phyloP scores from a whole-genome alignment of 2,329 filamentous ascomycete species.

The Boeremia lycopersici region DNA sequence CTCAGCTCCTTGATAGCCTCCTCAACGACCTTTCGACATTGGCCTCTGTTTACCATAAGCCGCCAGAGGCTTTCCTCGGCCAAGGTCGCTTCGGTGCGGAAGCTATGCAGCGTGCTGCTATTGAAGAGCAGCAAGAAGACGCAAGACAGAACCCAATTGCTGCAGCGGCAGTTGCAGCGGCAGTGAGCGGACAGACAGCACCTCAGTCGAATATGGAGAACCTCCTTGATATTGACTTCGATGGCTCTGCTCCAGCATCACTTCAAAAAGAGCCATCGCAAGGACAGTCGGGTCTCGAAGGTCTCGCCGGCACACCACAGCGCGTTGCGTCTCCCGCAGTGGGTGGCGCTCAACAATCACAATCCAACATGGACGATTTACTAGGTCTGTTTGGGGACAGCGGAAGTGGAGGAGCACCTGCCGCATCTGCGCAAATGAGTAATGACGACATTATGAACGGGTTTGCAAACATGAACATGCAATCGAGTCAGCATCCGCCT shows the following conservation, averaged over 20 bases:
- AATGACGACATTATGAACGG: constrained; percentile 74
- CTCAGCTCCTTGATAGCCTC: constrained; percentile 84
- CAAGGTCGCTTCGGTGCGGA: constrained; percentile 93
- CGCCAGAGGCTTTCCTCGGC: constrained; percentile 95
- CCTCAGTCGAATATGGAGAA: constrained; percentile 87
- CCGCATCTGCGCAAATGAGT: constrained; percentile 44
- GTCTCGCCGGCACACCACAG: constrained; percentile 69
- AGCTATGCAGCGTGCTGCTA: constrained; percentile 91
- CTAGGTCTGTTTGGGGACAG: constrained; percentile 67
- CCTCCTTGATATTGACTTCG: constrained; percentile 93
- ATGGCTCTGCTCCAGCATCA: constrained; percentile 89
- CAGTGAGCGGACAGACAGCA: constrained; percentile 59
- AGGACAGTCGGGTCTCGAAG: constrained; percentile 58
- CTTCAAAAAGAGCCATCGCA: constrained; percentile 67
- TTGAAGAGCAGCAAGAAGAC: constrained; percentile 93
- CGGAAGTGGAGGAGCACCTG: constrained; percentile 36
- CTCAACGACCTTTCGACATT: constrained; percentile 90
- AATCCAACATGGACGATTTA: constrained; percentile 80
- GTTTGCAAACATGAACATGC: constrained; percentile 81
- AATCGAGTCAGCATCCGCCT: constrained; percentile 67
- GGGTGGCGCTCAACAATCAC: constrained; percentile 45
- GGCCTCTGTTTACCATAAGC: constrained; percentile 97
- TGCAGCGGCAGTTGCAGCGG: constrained; percentile 74
- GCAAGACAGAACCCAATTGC: constrained; percentile 93
- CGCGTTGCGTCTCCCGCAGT: constrained; percentile 67